Percentiles rank a stretch among this genome's conserved stretches.
Conservation (phyloP, 768 basidiomycete species). For the Mycena vulgaris region DNA sequence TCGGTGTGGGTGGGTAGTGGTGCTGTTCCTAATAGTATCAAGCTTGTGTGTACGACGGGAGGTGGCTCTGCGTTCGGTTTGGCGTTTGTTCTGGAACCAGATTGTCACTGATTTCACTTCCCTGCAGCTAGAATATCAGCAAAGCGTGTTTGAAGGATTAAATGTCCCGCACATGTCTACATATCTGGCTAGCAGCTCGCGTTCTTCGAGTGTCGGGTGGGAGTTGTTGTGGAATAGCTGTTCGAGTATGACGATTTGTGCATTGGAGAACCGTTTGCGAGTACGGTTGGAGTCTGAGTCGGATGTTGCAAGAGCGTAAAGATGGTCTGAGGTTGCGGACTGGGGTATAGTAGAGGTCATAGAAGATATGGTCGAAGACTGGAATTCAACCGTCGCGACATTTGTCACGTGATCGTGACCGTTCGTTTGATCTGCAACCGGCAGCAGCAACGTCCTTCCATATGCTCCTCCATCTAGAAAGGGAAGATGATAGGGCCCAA, state of each 20-base stretch:
- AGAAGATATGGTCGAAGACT: too few species aligned
- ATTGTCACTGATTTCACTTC: slow-evolving; percentile 78
- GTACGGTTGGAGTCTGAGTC: slow-evolving; percentile 58
- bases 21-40: not conserved
- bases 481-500: too few species aligned
- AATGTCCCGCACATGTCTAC: slow-evolving; percentile 70
- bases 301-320: slow-evolving; percentile 9
- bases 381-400: too few species aligned
- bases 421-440: too few species aligned
- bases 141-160: slow-evolving; percentile 28
- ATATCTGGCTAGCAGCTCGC: slow-evolving; percentile 72
- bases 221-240: slow-evolving; percentile 79
- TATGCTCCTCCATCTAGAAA: too few species aligned
- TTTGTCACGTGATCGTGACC: too few species aligned
- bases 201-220: slow-evolving; percentile 80
- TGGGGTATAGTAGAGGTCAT: slow-evolving; percentile 14
- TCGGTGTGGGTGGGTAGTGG: slow-evolving; percentile 45
- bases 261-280: slow-evolving; percentile 76
- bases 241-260: slow-evolving; percentile 79
- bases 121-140: slow-evolving; percentile 52
- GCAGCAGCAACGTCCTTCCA: too few species aligned
- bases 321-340: slow-evolving; percentile 8
- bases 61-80: slow-evolving; percentile 67
- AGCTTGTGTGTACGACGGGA: slow-evolving; percentile 36
- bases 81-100: slow-evolving; percentile 83